These are phyloP conservation scores for Flaveria sonorensis DNA, from an alignment of 129 eudicot genomes.

Conservation along the genomic window DNA sequence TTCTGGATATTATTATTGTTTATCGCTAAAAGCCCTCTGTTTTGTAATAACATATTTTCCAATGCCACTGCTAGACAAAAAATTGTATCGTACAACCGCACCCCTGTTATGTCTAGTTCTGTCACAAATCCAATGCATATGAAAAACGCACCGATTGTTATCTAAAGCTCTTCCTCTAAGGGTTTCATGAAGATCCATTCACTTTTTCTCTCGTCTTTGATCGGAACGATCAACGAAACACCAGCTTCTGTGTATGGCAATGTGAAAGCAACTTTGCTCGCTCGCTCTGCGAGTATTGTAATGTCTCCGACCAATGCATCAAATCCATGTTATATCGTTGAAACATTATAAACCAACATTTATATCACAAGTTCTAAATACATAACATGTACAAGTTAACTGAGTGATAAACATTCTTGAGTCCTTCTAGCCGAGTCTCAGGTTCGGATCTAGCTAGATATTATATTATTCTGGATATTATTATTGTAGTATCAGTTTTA, in stretches of 20 bases:
- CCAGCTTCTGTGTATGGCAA: constrained; percentile 12
- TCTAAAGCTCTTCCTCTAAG: constrained; percentile 8
- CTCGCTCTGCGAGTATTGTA: not conserved
- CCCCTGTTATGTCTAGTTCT: not conserved
- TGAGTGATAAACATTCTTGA: not conserved
- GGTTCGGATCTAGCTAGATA: too few species aligned
- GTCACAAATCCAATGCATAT: constrained; percentile 1
- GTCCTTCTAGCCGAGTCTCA: not conserved
- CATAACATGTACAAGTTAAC: not conserved
- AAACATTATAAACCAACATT: not conserved
- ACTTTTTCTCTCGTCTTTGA: constrained; percentile 7
- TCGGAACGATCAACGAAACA: constrained; percentile 11
- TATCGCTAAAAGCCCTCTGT: not conserved
- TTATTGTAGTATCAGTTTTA: too few species aligned
- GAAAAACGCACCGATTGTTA: not conserved
- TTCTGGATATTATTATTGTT: too few species aligned
- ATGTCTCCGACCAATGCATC: constrained; percentile 8
- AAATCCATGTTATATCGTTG: not conserved
- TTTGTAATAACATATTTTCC: not conserved
- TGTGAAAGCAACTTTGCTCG: not conserved
- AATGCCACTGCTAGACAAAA: constrained; percentile 2
- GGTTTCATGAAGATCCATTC: constrained; percentile 10
- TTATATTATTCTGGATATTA: too few species aligned
- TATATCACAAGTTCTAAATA: not conserved
- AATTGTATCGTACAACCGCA: not conserved